These are phyloP conservation scores for Thyridium curvatum DNA, from an alignment of 2,329 filamentous ascomycete genomes.

Conservation along the genomic window DNA sequence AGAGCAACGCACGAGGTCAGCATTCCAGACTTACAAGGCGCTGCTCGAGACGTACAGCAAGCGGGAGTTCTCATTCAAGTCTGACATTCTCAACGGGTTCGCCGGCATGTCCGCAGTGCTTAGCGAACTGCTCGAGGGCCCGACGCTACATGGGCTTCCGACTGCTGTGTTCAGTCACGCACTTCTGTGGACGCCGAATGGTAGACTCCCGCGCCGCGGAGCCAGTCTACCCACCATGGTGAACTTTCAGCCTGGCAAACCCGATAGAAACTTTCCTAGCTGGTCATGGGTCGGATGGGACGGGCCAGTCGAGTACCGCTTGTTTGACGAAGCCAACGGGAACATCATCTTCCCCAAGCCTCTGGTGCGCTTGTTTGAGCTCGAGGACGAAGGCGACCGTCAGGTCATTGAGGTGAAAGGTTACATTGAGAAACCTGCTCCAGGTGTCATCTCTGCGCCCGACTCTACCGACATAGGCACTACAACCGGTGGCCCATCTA, in stretches of 20 bases:
- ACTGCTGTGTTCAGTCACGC: not conserved
- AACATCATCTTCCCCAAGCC: not conserved
- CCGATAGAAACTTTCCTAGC: not conserved
- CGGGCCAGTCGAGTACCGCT: not conserved
- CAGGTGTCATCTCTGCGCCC: no score
- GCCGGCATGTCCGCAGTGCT: not conserved
- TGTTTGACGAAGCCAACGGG: not conserved
- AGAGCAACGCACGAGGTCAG: not conserved
- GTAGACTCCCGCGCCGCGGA: not conserved
- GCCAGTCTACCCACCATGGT: not conserved
- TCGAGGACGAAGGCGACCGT: not conserved
- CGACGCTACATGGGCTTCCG: not conserved
- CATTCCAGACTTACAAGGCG: not conserved
- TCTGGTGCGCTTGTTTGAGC: not conserved
- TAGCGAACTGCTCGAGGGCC: not conserved
- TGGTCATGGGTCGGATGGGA: conserved; percentile 1
- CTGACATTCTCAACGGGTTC: not conserved
- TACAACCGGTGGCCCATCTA: no score
- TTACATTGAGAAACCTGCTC: not conserved
- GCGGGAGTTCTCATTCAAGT: not conserved
- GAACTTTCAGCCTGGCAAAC: not conserved
- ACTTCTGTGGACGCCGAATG: not conserved
- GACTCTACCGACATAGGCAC: no score
- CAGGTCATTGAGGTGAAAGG: not conserved
- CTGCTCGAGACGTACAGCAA: not conserved